Evolutionary conservation across 2,329 filamentous ascomycete genomes (phyloP).

Genomic region (Orbilia oligospora): DNA sequence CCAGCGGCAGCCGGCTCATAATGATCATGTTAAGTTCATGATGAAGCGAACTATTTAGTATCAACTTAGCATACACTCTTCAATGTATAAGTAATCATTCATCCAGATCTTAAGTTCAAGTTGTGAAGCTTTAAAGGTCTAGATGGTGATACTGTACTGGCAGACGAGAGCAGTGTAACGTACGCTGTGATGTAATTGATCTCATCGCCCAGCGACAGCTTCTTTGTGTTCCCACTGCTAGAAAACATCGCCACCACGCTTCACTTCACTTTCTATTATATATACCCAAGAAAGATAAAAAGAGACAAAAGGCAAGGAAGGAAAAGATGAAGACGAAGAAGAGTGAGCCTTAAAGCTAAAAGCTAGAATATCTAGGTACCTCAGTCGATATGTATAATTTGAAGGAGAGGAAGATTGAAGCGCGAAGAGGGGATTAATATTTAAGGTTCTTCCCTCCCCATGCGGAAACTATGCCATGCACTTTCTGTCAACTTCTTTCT

Average conservation of each 20-base stretch:
- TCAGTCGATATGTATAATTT: neutral
- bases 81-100: neutral
- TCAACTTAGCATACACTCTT: neutral
- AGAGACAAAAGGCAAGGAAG: neutral
- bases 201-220: constrained; percentile 52
- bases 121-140: neutral
- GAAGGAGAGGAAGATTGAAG: constrained; percentile 21
- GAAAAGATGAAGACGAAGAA: too few relatives aligned
- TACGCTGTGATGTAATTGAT: constrained; percentile 60
- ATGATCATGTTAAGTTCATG: constrained; percentile 60
- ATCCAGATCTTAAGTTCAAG: too few relatives aligned
- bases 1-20: constrained; percentile 57
- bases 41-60: constrained; percentile 38
- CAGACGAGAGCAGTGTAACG: constrained; percentile 28
- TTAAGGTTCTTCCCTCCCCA: constrained; percentile 23
- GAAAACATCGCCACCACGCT: constrained; percentile 35
- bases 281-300: neutral
- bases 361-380: neutral
- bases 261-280: neutral
- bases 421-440: too few relatives aligned
- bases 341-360: neutral
- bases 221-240: constrained; percentile 20
- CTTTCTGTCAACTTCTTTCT: constrained; percentile 5
- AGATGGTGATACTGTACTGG: neutral
- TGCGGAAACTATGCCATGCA: too few relatives aligned